phyloP scores from a whole-genome alignment of 116 monocot genomes.

The Papilionanthe hybrid region DNA sequence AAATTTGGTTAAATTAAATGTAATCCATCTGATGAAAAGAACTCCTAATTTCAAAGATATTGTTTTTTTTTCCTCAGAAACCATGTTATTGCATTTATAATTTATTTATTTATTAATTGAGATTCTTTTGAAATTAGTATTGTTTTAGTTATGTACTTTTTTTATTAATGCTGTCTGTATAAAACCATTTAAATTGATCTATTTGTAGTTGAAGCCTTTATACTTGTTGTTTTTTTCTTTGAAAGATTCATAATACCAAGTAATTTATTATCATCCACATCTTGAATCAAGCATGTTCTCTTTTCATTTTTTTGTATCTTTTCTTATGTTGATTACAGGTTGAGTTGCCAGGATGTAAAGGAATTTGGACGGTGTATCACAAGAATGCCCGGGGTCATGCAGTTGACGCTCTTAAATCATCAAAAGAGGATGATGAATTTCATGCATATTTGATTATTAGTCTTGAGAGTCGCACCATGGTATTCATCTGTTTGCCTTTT shows the following conservation, averaged over 20 bases:
- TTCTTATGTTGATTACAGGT: constrained; percentile 48
- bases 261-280: neutral
- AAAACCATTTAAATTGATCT: neutral
- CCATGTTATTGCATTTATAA: neutral
- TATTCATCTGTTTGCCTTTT: constrained; percentile 13
- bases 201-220: neutral
- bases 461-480: constrained; percentile 93
- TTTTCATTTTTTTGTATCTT: neutral
- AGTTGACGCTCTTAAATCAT: constrained; percentile 47
- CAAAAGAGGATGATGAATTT: constrained; percentile 80
- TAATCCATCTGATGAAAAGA: too few species aligned
- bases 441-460: constrained; percentile 98
- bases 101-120: neutral
- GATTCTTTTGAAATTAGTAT: neutral
- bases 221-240: neutral
- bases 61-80: too few species aligned
- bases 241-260: neutral
- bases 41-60: too few species aligned
- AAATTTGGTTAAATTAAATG: too few species aligned
- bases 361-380: constrained; percentile 98
- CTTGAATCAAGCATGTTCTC: neutral
- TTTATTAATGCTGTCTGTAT: neutral
- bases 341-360: constrained; percentile 84
- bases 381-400: constrained; percentile 70
- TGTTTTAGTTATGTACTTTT: neutral